Evolutionary conservation across 306 rosid species (phyloP), one percentile per base, ranked within the genome.

Genomic region (Castanea crenata): DNA sequence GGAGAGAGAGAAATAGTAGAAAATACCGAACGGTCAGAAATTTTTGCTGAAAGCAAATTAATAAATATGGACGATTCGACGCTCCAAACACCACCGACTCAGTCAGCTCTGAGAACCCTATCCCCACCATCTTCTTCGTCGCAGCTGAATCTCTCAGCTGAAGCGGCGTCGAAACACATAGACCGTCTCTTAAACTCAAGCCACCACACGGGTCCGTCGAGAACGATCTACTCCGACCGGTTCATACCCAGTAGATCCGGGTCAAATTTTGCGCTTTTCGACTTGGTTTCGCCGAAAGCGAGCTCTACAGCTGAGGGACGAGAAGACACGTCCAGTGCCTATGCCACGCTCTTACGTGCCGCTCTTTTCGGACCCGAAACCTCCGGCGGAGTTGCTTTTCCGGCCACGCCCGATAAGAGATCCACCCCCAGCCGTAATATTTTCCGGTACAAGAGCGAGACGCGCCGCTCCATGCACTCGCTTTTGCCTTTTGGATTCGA

Each of bases 371-470:
- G 98, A 2, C 94, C 96, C 18, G 94, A 89, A 12, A 75, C 89
- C 25, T 49, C 54, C 5, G 54, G 54, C 54, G 98, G 92, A 10
- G 91, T 86, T 7, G 27, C 78, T 5, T 77, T 87, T 19, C 98
- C 98, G 0, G 71, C 75, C 27, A 90, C 98, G 6, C 98, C 96
- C 44, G 93, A 88, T 65, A 93, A 93, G 78, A 78, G 80, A n/a
- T 70, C 65, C 51, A 87, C 87, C 6, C 91, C 97, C 0, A 93
- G 83, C 77, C 87, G 88, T 82, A 96, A 96, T 59, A 96, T 96
- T n/a, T 96, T 96, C 78, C 91, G 99, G 64, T 96, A 89, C 69
- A 90, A 96, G 83, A 91, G 88, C 14, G 99, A 96, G 88, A 96
- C 99, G 25, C 85, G 94, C 21, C 91, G 75, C 84, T 88, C 98